Conservation (phyloP, 371 early-diverging fungal species). For the Apophysomyces elegans region DNA sequence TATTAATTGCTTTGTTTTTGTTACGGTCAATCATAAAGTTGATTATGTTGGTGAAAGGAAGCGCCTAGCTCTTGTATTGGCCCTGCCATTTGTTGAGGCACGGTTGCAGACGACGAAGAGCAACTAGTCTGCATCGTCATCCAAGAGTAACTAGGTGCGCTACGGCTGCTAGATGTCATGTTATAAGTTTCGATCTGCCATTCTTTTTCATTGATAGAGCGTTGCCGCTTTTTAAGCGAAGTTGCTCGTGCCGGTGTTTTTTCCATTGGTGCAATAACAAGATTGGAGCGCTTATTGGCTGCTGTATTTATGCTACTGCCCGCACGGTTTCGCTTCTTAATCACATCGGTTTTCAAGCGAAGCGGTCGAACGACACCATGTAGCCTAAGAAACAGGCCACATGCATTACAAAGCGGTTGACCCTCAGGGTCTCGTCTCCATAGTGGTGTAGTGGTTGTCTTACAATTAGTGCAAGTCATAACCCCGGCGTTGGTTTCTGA, state of each 20-base stretch:
- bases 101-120: background rate
- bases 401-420: slow-evolving; percentile 62
- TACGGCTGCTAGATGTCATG: background rate
- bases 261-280: slow-evolving; percentile 5
- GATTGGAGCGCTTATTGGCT: background rate
- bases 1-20: background rate
- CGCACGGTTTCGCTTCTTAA: slow-evolving; percentile 77
- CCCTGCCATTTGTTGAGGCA: background rate
- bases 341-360: slow-evolving; percentile 75
- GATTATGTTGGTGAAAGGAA: background rate
- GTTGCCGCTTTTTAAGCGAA: slow-evolving; percentile 1
- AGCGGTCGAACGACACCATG: slow-evolving; percentile 82
- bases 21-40: background rate
- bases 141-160: background rate
- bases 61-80: background rate
- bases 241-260: background rate
- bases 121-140: background rate
- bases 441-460: slow-evolving; percentile 86
- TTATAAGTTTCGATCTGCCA: background rate
- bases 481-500: slow-evolving; percentile 18
- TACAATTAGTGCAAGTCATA: slow-evolving; percentile 85
- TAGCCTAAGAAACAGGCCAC: slow-evolving; percentile 74
- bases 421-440: slow-evolving; percentile 89
- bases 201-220: background rate
- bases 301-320: background rate